phyloP scores from a whole-genome alignment of 208 protist species.

The Acanthamoeba lenticulata region DNA sequence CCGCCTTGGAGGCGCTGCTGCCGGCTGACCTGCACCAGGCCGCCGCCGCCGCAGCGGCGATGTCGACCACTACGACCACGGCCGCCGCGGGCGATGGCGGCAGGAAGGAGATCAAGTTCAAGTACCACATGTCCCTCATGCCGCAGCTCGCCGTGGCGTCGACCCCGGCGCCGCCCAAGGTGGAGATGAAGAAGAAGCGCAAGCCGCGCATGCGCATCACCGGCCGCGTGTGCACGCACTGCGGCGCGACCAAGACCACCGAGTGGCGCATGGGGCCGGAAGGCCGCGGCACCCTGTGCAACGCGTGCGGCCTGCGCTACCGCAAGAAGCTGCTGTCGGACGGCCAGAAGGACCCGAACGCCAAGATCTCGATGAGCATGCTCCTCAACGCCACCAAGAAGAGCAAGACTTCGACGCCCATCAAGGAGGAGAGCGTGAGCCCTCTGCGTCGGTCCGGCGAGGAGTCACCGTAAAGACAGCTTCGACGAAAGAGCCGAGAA shows the following conservation, averaged over 20 bases:
- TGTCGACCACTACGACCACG: not conserved
- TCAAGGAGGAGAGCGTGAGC: not conserved
- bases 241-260: slow-evolving; percentile 1
- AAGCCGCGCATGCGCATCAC: slow-evolving; percentile 26
- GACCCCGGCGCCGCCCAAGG: not conserved
- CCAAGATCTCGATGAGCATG: slow-evolving; percentile 44
- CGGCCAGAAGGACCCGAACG: slow-evolving; percentile 12
- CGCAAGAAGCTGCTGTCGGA: slow-evolving; percentile 8
- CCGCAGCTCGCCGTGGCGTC: not conserved
- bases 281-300: slow-evolving; percentile 43
- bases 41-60: not conserved
- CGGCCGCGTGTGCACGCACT: slow-evolving; percentile 38
- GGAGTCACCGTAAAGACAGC: not conserved
- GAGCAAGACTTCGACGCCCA: not conserved
- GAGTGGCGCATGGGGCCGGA: slow-evolving; percentile 30
- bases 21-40: no score
- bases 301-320: slow-evolving; percentile 16
- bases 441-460: not conserved
- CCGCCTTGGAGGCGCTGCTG: no score
- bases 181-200: slow-evolving; percentile 44
- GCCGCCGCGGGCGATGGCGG: not conserved
- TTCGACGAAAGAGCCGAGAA: no score
- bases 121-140: slow-evolving; percentile 50
- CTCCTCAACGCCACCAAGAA: slow-evolving; percentile 33
- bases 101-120: slow-evolving; percentile 41